Evolutionary conservation across 148 eudicot species (phyloP), one percentile per base, ranked within the genome.

Genomic region (Arbutus unedo): DNA sequence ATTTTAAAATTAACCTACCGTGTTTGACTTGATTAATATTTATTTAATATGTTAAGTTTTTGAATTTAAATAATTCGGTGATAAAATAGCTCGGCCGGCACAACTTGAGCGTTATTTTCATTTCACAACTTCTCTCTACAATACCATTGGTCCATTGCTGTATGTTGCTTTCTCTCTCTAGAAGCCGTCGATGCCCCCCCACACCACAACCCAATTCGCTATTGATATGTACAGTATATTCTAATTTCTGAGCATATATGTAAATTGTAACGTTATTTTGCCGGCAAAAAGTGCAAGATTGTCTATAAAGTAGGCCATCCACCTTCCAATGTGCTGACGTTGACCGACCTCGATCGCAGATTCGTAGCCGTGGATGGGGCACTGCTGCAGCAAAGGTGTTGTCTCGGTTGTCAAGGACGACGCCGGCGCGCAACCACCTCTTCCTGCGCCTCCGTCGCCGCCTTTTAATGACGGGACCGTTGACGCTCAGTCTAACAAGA

Each of bases 381-480:
- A 89, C 57, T 94, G 96, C 59, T 94, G 91, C 90, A 93, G 98
- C 88, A 89, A 84, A 13, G 79, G 50, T 70, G 68, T 10, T 53
- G 15, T 5, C 79, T 13, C 38, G 38, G 38, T 31, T 31, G 38
- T 31, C 38, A 31, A 31, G 38, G 38, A 31, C 38, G 38, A 31
- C 38, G 38, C 38, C 38, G 38, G 38, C 38, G 38, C 38, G 38
- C 38, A 31, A 31, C 38, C 38, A 31, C 38, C 38, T 31, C 38
- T 31, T 31, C 38, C 38, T 31, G 38, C 38, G 38, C 38, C 38
- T 31, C 38, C 38, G 38, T 31, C 74, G 57, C 44, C 10, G 7
- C 41, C 83, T 21, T 6, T 76, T 78, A 13, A 19, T 53, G 62
- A 53, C 83, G 81, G 76, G 2, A 77, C 81, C 62, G 57, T 70